Conservation (phyloP, 225 moss, liverwort and hornwort species). For the Straminergon stramineum region DNA sequence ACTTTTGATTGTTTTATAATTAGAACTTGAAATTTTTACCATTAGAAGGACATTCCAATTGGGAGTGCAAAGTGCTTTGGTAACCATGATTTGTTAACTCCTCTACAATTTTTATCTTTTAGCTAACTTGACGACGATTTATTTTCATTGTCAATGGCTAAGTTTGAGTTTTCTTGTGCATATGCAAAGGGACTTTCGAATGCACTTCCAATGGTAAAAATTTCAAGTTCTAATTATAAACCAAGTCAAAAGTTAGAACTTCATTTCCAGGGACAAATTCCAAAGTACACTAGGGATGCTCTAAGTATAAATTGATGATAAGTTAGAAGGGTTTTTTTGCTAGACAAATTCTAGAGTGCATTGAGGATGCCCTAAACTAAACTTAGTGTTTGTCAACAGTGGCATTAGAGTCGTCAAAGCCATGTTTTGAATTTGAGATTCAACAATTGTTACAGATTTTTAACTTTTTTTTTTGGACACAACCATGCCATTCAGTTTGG, state of each 20-base stretch:
- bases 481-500: no score
- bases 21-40: not conserved
- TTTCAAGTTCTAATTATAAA: not conserved
- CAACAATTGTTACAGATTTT: not conserved
- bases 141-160: not conserved
- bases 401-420: accelerated
- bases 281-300: accelerated
- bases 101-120: not conserved
- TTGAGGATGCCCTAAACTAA: not conserved
- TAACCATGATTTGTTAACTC: no score
- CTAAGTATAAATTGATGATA: not conserved
- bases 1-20: not conserved
- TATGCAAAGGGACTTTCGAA: not conserved
- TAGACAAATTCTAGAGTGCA: accelerated
- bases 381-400: not conserved
- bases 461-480: no score
- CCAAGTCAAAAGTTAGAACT: not conserved
- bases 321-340: not conserved
- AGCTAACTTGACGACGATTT: not conserved
- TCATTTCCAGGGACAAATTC: not conserved
- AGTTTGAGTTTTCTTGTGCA: not conserved
- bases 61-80: no score
- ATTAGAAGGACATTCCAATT: no score
- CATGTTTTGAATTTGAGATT: not conserved
- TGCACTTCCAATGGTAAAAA: not conserved